Conservation (phyloP, 345 rosid genomes). For the Acer campestre region DNA sequence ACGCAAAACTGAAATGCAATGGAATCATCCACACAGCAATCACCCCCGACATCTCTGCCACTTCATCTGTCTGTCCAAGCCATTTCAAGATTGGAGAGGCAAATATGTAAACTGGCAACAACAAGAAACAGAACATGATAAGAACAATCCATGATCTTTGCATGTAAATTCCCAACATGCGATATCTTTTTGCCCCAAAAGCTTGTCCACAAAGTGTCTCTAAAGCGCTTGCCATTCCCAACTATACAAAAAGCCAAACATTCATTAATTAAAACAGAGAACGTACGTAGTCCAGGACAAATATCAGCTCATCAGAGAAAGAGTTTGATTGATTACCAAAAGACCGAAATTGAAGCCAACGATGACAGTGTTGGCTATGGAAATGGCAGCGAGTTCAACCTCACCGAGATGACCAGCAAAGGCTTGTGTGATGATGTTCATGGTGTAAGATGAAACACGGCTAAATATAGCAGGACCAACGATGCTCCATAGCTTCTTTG, state of each 20-base stretch:
- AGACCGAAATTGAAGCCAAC: slow-evolving; percentile 78
- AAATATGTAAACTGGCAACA: slow-evolving; percentile 60
- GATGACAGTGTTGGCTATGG: slow-evolving; percentile 69
- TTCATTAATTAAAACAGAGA: too few relatives aligned
- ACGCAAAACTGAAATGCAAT: slow-evolving; percentile 62
- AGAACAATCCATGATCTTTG: slow-evolving; percentile 79
- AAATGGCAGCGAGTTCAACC: slow-evolving; percentile 62
- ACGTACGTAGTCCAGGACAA: too few relatives aligned
- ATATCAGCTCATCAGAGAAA: too few relatives aligned
- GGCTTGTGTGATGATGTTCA: slow-evolving; percentile 63
- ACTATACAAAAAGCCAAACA: slow-evolving; percentile 25
- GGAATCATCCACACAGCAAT: slow-evolving; percentile 61
- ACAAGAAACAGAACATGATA: slow-evolving; percentile 45
- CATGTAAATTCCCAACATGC: slow-evolving; percentile 73
- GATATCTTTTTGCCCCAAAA: slow-evolving; percentile 66
- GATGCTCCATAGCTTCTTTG: slow-evolving; percentile 61
- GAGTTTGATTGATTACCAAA: slow-evolving; percentile 35
- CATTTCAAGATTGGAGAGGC: slow-evolving; percentile 61
- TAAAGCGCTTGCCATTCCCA: slow-evolving; percentile 82
- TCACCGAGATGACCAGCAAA: slow-evolving; percentile 78
- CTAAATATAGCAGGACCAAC: slow-evolving; percentile 72
- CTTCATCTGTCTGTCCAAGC: slow-evolving; percentile 63
- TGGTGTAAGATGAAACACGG: slow-evolving; percentile 49
- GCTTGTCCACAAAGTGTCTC: slow-evolving; percentile 85
- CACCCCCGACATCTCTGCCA: slow-evolving; percentile 61